Conservation (phyloP, 2,329 filamentous ascomycete species). For the Aspergillus ustus region DNA sequence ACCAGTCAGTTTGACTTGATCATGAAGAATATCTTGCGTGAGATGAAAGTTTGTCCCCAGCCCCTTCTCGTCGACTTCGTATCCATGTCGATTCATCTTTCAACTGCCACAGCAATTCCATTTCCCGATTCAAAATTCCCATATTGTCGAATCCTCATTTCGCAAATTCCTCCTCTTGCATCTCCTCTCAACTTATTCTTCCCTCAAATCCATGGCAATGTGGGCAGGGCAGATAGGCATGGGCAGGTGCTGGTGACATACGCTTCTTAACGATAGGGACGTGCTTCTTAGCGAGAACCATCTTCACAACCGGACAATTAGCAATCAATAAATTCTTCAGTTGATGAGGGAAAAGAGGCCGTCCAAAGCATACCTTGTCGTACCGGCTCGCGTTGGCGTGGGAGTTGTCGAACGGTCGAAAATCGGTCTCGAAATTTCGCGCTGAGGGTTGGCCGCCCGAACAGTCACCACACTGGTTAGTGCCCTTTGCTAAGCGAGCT, state of each 20-base stretch:
- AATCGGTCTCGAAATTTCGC: constrained; percentile 46
- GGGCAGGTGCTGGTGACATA: constrained; percentile 60
- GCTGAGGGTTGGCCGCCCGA: constrained; percentile 39
- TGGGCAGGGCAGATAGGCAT: constrained; percentile 11
- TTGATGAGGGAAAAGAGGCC: background rate
- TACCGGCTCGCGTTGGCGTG: constrained; percentile 47
- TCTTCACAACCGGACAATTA: constrained; percentile 53
- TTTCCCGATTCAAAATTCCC: background rate
- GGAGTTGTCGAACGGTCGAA: constrained; percentile 48
- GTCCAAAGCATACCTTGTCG: constrained; percentile 47
- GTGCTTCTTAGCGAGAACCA: constrained; percentile 99
- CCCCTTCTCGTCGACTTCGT: background rate
- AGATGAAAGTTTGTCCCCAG: background rate
- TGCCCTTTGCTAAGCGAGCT: constrained; percentile 38
- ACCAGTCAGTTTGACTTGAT: constrained; percentile 11
- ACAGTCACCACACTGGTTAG: constrained; percentile 32
- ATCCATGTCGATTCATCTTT: background rate
- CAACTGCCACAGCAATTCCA: background rate
- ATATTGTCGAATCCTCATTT: background rate
- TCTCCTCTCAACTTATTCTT: background rate
- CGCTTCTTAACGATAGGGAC: constrained; percentile 99
- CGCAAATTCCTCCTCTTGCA: background rate
- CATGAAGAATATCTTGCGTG: background rate
- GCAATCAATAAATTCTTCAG: constrained; percentile 6
- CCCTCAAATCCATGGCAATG: background rate